These are phyloP conservation scores for Themeda triandra DNA, from an alignment of 176 grass and related monocot genomes.

Conservation along the genomic window DNA sequence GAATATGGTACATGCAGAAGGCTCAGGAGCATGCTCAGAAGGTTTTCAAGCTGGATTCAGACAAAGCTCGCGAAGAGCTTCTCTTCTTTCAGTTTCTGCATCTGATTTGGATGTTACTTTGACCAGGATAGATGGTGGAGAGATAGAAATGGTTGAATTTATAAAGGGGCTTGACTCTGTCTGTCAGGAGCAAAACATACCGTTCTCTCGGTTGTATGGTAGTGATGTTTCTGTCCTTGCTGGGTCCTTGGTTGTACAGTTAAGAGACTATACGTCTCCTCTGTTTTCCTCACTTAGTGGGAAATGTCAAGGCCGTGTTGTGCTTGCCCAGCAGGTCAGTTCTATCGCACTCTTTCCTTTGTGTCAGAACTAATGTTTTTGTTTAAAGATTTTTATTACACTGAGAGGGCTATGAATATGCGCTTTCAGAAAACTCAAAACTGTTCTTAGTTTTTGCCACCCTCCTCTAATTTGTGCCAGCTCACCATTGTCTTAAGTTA, in stretches of 20 bases:
- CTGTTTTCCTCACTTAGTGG: constrained; percentile 69
- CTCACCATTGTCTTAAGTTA: not conserved
- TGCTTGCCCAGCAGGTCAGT: constrained; percentile 94
- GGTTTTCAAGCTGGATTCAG: constrained; percentile 92
- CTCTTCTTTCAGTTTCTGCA: constrained; percentile 91
- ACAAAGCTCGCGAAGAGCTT: constrained; percentile 70
- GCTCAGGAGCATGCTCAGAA: constrained; percentile 70
- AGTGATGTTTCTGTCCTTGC: constrained; percentile 81
- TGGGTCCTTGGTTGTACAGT: constrained; percentile 75
- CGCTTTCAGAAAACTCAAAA: not conserved
- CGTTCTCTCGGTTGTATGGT: constrained; percentile 93
- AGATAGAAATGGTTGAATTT: constrained; percentile 87
- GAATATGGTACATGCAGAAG: constrained; percentile 72
- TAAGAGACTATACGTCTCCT: constrained; percentile 96
- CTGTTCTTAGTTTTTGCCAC: not conserved
- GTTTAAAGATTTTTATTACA: not conserved
- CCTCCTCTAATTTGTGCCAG: not conserved
- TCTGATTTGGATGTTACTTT: constrained; percentile 87
- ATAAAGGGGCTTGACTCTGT: constrained; percentile 79
- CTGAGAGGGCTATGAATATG: not conserved
- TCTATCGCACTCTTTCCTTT: constrained; percentile 10
- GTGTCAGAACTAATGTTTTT: not conserved
- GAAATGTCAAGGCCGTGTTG: constrained; percentile 84
- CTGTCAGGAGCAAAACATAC: constrained; percentile 79
- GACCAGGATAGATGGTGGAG: constrained; percentile 78